A percentile compares a stretch with the other conserved stretches of the same genome.
Evolutionary conservation across 2,329 filamentous ascomycete genomes (phyloP).

Genomic region (Herpotrichia juniperi): DNA sequence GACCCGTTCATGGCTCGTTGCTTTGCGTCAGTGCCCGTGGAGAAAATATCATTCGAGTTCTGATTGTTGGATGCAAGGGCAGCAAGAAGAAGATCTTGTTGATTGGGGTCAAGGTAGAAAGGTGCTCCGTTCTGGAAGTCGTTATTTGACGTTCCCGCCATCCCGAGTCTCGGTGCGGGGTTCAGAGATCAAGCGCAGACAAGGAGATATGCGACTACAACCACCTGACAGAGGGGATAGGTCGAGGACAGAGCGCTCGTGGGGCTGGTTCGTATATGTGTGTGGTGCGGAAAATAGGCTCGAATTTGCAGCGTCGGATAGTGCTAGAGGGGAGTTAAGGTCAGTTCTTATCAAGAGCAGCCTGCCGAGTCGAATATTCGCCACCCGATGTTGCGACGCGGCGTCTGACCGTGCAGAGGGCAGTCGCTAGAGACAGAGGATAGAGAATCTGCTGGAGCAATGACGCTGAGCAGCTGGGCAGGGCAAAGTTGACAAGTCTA

Average conservation of each 20-base stretch:
- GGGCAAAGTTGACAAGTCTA: not conserved
- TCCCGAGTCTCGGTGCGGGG: slow-evolving; percentile 31
- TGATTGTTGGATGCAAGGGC: slow-evolving; percentile 55
- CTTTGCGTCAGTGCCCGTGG: slow-evolving; percentile 22
- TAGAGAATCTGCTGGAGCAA: not conserved
- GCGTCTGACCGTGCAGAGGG: not conserved
- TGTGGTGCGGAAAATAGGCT: not conserved
- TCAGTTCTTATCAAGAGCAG: not conserved
- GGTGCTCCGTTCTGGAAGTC: slow-evolving; percentile 48
- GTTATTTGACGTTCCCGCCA: slow-evolving; percentile 45
- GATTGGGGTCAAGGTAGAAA: slow-evolving; percentile 52
- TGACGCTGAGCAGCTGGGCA: not conserved
- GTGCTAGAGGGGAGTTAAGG: not conserved
- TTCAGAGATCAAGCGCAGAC: slow-evolving; percentile 7
- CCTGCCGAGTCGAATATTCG: not conserved
- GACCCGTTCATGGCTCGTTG: slow-evolving; percentile 26
- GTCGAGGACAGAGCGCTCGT: slow-evolving; percentile 1
- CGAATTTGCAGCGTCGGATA: slow-evolving; percentile 1
- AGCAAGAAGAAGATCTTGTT: slow-evolving; percentile 56
- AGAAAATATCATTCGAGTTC: slow-evolving; percentile 36
- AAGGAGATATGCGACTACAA: not conserved
- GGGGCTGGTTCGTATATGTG: no score
- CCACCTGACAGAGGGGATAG: not conserved
- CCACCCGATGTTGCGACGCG: not conserved
- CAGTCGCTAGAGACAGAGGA: not conserved